Evolutionary conservation across 2,329 filamentous ascomycete species (phyloP).

Genomic region (Talaromyces piceae): DNA sequence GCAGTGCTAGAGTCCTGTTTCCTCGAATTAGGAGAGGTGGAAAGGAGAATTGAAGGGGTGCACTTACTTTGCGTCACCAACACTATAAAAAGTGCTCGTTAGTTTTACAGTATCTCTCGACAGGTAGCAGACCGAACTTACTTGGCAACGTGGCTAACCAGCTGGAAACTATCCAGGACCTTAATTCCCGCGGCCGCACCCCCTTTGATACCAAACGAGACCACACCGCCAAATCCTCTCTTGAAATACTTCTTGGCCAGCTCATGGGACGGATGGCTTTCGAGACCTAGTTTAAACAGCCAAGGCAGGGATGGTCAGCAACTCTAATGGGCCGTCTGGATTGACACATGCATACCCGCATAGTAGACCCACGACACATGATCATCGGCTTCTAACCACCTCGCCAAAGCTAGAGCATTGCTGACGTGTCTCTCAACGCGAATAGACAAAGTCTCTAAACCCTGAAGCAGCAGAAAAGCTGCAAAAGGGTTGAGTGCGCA

Average conservation of each 20-base stretch:
- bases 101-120: constrained; percentile 8
- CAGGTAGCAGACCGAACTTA: constrained; percentile 18
- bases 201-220: constrained; percentile 83
- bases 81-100: constrained; percentile 33
- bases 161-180: constrained; percentile 66
- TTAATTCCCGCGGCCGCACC: constrained; percentile 62
- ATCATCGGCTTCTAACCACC: constrained; percentile 68
- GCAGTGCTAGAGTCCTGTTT: constrained; percentile 70
- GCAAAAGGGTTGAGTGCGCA: constrained; percentile 73
- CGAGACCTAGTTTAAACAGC: constrained; percentile 54
- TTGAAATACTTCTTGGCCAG: constrained; percentile 74
- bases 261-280: constrained; percentile 67
- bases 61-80: constrained; percentile 70
- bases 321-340: neutral
- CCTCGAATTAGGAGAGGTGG: neutral
- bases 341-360: neutral
- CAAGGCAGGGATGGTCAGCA: neutral
- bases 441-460: constrained; percentile 75
- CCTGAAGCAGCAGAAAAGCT: constrained; percentile 55
- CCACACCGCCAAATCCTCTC: constrained; percentile 72
- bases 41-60: neutral
- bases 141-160: constrained; percentile 85
- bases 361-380: constrained; percentile 85
- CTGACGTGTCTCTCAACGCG: constrained; percentile 72
- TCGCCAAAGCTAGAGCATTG: constrained; percentile 69